Evolutionary conservation across 2,329 filamentous ascomycete species (phyloP).

Genomic region (Fusarium bulbicola): DNA sequence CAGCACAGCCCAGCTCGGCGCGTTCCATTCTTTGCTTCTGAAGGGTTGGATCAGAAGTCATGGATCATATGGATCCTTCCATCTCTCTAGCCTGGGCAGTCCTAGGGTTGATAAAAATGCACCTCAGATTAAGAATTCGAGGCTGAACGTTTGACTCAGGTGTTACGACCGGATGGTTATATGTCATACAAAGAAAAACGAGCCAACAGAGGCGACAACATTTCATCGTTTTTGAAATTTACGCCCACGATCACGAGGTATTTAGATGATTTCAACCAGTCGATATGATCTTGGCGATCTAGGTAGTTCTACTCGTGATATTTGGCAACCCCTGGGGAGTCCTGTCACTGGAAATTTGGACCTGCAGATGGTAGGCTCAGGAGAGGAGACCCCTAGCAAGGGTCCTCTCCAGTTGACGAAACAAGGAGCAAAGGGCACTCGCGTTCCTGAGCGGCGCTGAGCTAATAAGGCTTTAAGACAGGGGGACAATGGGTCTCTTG

Average conservation of each 20-base stretch:
- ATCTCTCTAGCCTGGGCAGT: conserved; percentile 1
- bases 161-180: no score
- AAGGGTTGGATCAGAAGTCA: conserved; percentile 28
- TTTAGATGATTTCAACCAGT: not conserved
- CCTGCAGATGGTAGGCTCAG: conserved; percentile 36
- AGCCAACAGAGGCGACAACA: not conserved
- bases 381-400: conserved; percentile 39
- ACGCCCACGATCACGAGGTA: not conserved
- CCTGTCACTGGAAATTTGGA: conserved; percentile 44
- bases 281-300: not conserved
- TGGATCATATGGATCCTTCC: conserved; percentile 9
- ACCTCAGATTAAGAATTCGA: not conserved
- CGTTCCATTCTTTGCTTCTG: conserved; percentile 31
- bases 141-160: not conserved
- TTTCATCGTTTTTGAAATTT: not conserved
- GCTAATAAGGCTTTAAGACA: conserved; percentile 21
- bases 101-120: not conserved
- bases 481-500: conserved; percentile 15
- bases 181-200: not conserved
- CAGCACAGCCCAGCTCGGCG: conserved; percentile 25
- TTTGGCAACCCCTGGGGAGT: conserved; percentile 11
- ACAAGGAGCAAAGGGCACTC: conserved; percentile 30
- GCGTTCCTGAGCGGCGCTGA: conserved; percentile 22
- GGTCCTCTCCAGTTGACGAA: conserved; percentile 33
- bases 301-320: not conserved